phyloP scores from a whole-genome alignment of 371 early-diverging fungal species.

The Batrachochytrium dendrobatidis region DNA sequence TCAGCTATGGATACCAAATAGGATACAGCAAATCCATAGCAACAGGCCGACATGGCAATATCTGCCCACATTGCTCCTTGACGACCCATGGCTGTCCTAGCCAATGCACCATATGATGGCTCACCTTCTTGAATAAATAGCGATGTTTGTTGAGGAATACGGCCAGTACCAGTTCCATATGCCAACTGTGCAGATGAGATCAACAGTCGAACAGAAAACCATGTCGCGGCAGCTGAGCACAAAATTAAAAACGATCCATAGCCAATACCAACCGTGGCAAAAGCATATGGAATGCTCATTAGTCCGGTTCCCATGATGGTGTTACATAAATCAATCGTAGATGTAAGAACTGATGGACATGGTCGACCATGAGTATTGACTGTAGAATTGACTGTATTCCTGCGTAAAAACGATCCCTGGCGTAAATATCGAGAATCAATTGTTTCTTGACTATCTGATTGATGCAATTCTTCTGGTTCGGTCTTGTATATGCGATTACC shows the following conservation, averaged over 20 bases:
- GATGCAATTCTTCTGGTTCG: no score
- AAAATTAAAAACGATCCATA: conserved; percentile 11
- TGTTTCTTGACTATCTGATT: no score
- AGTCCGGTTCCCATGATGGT: conserved; percentile 4
- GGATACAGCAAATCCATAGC: conserved; percentile 20
- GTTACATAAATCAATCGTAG: not conserved
- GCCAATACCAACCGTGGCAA: conserved; percentile 10
- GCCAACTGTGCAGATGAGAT: conserved; percentile 13
- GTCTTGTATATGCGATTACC: conserved; percentile 2
- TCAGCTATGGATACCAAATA: conserved; percentile 20
- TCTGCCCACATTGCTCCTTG: conserved; percentile 8
- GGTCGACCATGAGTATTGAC: not conserved
- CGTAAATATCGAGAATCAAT: no score
- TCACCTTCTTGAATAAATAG: conserved; percentile 5
- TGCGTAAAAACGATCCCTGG: no score
- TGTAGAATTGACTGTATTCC: not conserved
- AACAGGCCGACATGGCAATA: conserved; percentile 8
- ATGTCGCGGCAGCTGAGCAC: conserved; percentile 13
- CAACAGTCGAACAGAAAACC: conserved; percentile 20
- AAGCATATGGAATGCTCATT: conserved; percentile 15
- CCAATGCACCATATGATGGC: conserved; percentile 17
- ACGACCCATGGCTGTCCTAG: conserved; percentile 10
- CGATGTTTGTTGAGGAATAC: conserved; percentile 5
- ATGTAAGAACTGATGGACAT: not conserved
- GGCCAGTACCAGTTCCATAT: not conserved